Base-by-base conservation (phyloP, 2,329 filamentous ascomycete species). In the Elsinoe australis region DNA sequence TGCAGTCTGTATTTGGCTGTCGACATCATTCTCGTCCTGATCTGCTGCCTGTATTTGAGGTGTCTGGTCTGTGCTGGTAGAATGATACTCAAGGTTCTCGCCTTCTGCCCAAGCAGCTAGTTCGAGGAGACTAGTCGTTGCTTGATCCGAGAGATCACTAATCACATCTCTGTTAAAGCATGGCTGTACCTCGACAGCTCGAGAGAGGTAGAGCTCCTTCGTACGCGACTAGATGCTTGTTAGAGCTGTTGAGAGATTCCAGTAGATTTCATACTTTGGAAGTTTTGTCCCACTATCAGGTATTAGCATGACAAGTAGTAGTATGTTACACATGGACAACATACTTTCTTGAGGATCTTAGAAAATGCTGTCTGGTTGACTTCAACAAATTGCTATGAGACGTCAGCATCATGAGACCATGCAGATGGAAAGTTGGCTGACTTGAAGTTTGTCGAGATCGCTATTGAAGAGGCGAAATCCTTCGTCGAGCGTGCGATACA, bases 141-240 rank as follows among this genome's bases (percentile, higher is more conserved):
- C 92, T 69, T 95, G 88, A 57, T 98, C 92, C 3, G 92, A 95
- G 8, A 98, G 76, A 61, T 94, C 90, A 66, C 89, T 94, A 61
- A 98, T 94, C 57, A 96, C 88, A 55, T 94, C 87, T 36, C 90
- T 83, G 66, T 98, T 96, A 75, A 96, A 98, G 66, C 94, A 96
- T 5, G 92, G 92, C 61, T 96, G 92, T 5, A 96, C 89, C 66
- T 98, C 92, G 53, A 98, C 90, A 6, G 92, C 92, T 52, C 92
- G 79, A 7, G 94, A 94, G 28, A 98, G 80, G 63, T 96, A 98
- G 32, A 96, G 78, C 69, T 96, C 92, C 67, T 98, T 98, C 51
- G 92, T 95, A 66, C 90, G 90, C 45, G 90, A 96, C 75, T 82
- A 64, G 74, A 61, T 50, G 31, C 32, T 47, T 22, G 22, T 14